phyloP scores from a whole-genome alignment of 768 basidiomycete species.

The Leccinum rimulosum region DNA sequence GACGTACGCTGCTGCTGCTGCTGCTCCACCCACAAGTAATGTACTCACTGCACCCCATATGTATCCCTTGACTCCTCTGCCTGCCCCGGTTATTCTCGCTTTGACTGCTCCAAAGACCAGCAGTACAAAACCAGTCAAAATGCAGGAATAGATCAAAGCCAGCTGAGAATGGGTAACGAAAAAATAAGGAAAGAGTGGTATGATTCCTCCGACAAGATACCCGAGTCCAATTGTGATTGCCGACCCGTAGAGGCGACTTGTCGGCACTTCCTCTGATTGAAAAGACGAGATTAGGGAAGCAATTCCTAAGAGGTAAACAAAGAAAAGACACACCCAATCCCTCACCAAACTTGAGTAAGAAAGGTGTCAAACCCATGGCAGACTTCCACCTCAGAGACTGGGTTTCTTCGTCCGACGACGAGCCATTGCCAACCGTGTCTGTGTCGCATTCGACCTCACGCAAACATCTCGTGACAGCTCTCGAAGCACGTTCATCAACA shows the following conservation, averaged over 20 bases:
- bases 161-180: slow-evolving; percentile 70
- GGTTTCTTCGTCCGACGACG: slow-evolving; percentile 51
- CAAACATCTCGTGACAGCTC: slow-evolving; percentile 74
- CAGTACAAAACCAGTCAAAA: slow-evolving; percentile 82
- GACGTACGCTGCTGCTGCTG: slow-evolving; percentile 73
- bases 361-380: slow-evolving; percentile 86
- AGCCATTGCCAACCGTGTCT: slow-evolving; percentile 11
- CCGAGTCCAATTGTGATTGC: slow-evolving; percentile 95
- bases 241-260: slow-evolving; percentile 78
- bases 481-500: slow-evolving; percentile 78
- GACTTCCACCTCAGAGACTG: slow-evolving; percentile 62
- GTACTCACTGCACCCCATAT: slow-evolving; percentile 87
- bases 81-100: slow-evolving; percentile 83
- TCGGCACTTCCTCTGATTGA: slow-evolving; percentile 80
- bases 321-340: slow-evolving; percentile 65
- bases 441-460: slow-evolving; percentile 59
- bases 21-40: slow-evolving; percentile 84
- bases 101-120: slow-evolving; percentile 92
- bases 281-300: background rate
- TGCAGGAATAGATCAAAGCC: slow-evolving; percentile 68
- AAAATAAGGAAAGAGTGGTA: slow-evolving; percentile 92
- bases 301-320: background rate
- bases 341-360: slow-evolving; percentile 95
- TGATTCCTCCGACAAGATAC: slow-evolving; percentile 89
- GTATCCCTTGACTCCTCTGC: slow-evolving; percentile 62